Evolutionary conservation across 805 yeast species (phyloP).

Genomic region (Danielia oregonensis): DNA sequence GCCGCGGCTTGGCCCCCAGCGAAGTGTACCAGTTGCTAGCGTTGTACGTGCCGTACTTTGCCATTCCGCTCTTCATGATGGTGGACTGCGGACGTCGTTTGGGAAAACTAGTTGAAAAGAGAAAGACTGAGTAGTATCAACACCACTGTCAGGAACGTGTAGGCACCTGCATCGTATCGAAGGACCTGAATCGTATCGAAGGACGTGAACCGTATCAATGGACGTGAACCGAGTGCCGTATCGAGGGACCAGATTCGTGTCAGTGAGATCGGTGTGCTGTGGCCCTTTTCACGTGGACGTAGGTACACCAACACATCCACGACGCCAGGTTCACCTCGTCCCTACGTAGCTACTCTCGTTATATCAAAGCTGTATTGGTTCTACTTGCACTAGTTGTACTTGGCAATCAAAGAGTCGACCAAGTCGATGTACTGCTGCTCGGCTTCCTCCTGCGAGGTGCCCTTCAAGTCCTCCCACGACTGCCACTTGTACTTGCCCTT

Average conservation of each 20-base stretch:
- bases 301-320: no score
- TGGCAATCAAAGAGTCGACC: constrained; percentile 58
- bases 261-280: no score
- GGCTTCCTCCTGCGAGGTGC: constrained; percentile 85
- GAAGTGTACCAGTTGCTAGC: constrained; percentile 44
- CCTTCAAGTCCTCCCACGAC: constrained; percentile 87
- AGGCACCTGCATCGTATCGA: no score
- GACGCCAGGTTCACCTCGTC: no score
- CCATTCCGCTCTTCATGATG: constrained; percentile 59
- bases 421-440: constrained; percentile 73
- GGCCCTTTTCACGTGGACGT: no score
- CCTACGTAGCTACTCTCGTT: no score
- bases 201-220: no score
- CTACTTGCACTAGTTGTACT: constrained; percentile 23
- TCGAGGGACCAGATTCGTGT: no score
- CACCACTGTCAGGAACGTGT: no score
- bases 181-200: no score
- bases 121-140: no score
- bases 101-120: constrained; percentile 3
- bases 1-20: constrained; percentile 29
- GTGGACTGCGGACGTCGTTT: constrained; percentile 31
- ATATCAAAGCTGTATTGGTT: neutral
- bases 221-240: no score
- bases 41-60: constrained; percentile 67
- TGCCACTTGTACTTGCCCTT: constrained; percentile 98